These are phyloP conservation scores for Pestalotiopsis fici DNA, from an alignment of 2,329 filamentous ascomycete species.

Conservation along the genomic window DNA sequence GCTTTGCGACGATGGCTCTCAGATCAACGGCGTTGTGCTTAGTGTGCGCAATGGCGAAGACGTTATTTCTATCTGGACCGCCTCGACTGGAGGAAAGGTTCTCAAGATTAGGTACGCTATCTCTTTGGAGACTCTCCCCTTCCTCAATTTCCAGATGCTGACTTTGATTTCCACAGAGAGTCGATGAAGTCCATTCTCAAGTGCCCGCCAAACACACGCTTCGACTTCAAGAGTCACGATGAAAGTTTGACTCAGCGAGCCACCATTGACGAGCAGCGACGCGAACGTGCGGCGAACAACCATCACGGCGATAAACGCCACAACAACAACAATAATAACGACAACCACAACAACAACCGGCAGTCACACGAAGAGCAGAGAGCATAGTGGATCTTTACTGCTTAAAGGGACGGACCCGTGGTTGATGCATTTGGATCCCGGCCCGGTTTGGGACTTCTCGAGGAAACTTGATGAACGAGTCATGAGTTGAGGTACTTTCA, in stretches of 20 bases:
- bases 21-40: constrained; percentile 87
- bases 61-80: constrained; percentile 96
- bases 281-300: constrained; percentile 70
- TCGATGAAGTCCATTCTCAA: constrained; percentile 88
- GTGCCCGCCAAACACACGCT: constrained; percentile 84
- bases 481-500: not conserved
- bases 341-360: constrained; percentile 17
- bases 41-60: constrained; percentile 96
- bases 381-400: constrained; percentile 19
- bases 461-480: not conserved
- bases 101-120: constrained; percentile 85
- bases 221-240: constrained; percentile 95
- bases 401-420: not conserved
- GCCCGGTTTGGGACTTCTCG: no score
- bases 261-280: constrained; percentile 86
- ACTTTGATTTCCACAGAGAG: constrained; percentile 62
- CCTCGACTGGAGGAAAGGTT: constrained; percentile 88
- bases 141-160: not conserved
- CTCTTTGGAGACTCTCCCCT: not conserved
- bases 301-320: constrained; percentile 34
- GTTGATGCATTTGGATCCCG: not conserved
- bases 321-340: constrained; percentile 24
- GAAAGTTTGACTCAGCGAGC: constrained; percentile 91
- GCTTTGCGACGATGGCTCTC: constrained; percentile 86
- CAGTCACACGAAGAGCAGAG: constrained; percentile 29